Base-by-base conservation (phyloP, 2,329 filamentous ascomycete genomes). In the Dactylellina sp. region DNA sequence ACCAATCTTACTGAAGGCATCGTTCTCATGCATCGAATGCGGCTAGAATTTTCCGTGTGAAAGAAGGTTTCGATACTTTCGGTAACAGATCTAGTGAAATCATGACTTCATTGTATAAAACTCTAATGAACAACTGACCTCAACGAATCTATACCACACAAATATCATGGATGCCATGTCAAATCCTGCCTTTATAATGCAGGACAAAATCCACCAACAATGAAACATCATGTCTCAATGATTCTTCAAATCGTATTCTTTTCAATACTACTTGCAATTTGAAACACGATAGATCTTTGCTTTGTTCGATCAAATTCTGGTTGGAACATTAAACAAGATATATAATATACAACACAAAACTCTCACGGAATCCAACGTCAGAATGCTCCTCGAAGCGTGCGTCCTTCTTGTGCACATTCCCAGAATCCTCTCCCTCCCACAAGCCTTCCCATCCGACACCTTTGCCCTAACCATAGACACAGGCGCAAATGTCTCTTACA, bases 61-160 rank as follows among this genome's bases (percentile, higher is more conserved):
- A 16, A 18, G 52, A 46, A 44, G 37, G 28, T 42, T 53, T 56
- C 28, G 20, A 57, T 25, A 49, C 20, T 57, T 59, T 63, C 11
- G 57, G 55, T 25, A 61, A 64, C 14, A 63, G 50, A 46, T 57
- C 42, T 59, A 37, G 56, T 40, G 16, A 46, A 50, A 53, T 52
- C 59, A 62, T 62, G 49, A 57, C 40, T 61, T 71, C 44, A 57
- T 66, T 24, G 12, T 9, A 28, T 9, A 7, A 47, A 57, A 66
- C 14, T n/a, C 50, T 59, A 57, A 50, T 7, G 28, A 16, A n/a
- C 7, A 24, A 25, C 16, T 9, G 40, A 40, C 14, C 37, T 40
- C 37, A 16, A 12, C 4, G 12, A 40, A 7, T 12, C 37, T 12
- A 40, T 16, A 7, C 28, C 5, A 32, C 4, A 32, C 28, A 9